These are phyloP conservation scores for Starmerella potacharoeniae DNA, from an alignment of 805 yeast species.

Conservation along the genomic window DNA sequence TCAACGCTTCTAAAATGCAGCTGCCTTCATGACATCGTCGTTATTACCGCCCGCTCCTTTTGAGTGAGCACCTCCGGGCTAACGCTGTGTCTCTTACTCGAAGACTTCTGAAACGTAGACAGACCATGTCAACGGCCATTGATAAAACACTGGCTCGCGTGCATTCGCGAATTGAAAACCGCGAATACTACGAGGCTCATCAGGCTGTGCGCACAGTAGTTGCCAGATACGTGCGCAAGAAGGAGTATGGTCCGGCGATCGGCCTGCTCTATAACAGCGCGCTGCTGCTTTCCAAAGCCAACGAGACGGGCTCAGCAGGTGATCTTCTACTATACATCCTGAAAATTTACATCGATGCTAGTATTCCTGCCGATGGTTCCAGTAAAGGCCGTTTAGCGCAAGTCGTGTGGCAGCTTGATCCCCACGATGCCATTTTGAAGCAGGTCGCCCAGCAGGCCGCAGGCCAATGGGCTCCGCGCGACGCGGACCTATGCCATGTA, in stretches of 20 bases:
- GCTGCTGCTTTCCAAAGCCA: slow-evolving; percentile 50
- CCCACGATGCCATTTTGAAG: slow-evolving; percentile 49
- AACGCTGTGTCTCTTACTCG: background rate
- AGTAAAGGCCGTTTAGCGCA: slow-evolving; percentile 39
- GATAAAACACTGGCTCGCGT: slow-evolving; percentile 23
- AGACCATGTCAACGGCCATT: slow-evolving; percentile 10
- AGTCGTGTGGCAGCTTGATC: slow-evolving; percentile 35
- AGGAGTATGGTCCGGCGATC: slow-evolving; percentile 57
- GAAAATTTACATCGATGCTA: slow-evolving; percentile 52
- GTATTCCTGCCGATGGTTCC: slow-evolving; percentile 33
- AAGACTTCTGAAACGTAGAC: background rate
- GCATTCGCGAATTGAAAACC: slow-evolving; percentile 43
- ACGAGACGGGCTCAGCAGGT: slow-evolving; percentile 69
- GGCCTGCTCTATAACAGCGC: slow-evolving; percentile 66
- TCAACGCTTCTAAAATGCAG: no score
- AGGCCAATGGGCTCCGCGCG: slow-evolving; percentile 49
- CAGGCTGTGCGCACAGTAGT: slow-evolving; percentile 86
- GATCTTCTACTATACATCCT: slow-evolving; percentile 64
- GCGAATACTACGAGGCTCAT: slow-evolving; percentile 88
- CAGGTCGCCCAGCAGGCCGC: slow-evolving; percentile 56
- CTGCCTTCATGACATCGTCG: no score
- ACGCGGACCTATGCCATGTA: slow-evolving; percentile 59
- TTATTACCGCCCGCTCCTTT: background rate
- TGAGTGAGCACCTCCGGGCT: background rate
- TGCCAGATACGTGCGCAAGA: slow-evolving; percentile 64